Conservation (phyloP, 2,329 filamentous ascomycete genomes). For the Pseudogymnoascus sp. region DNA sequence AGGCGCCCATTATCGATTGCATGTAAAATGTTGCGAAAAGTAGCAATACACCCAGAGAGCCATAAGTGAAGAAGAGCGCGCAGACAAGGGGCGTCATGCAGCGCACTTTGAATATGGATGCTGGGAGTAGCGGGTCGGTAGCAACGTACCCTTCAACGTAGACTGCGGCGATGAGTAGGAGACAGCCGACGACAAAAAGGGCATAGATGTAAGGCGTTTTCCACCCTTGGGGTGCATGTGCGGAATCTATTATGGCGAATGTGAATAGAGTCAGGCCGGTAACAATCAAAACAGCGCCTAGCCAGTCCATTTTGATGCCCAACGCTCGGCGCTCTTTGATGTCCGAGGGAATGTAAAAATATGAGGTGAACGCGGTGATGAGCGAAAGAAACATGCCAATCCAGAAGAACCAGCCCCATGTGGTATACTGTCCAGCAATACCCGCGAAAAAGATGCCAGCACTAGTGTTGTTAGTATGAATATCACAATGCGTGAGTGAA, state of each 20-base stretch:
- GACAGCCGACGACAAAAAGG: conserved; percentile 53
- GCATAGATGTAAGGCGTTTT: conserved; percentile 63
- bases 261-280: conserved; percentile 61
- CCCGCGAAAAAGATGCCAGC: conserved; percentile 59
- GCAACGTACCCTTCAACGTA: conserved; percentile 70
- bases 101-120: conserved; percentile 60
- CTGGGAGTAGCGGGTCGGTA: conserved; percentile 59
- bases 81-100: conserved; percentile 58
- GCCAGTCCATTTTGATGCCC: conserved; percentile 60
- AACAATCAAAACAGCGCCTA: conserved; percentile 52
- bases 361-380: conserved; percentile 39
- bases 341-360: conserved; percentile 44
- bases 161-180: conserved; percentile 51
- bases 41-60: conserved; percentile 59
- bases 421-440: conserved; percentile 48
- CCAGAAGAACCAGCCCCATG: conserved; percentile 63
- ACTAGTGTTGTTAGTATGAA: conserved; percentile 39
- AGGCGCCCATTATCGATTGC: conserved; percentile 43
- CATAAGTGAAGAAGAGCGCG: conserved; percentile 59
- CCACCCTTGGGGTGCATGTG: conserved; percentile 63
- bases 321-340: conserved; percentile 28
- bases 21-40: conserved; percentile 64
- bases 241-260: conserved; percentile 66
- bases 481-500: conserved; percentile 47
- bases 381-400: conserved; percentile 48